Evolutionary conservation across 768 basidiomycete species (phyloP), one percentile per base, ranked within the genome.

Genomic region (Phanerochaete sordida): DNA sequence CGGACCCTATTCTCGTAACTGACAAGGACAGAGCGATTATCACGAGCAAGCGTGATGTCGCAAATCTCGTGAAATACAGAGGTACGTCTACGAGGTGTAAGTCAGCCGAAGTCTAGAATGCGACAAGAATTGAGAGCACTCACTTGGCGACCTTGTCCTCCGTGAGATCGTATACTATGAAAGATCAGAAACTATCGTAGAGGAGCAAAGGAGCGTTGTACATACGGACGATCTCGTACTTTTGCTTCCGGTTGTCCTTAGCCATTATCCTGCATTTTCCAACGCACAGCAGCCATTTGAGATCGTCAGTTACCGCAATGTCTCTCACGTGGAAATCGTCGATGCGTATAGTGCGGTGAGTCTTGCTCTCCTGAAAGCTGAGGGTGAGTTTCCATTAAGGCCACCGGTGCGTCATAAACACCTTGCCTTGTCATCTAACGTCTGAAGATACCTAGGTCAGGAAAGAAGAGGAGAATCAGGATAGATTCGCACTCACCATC

Each of bases 1-100:
- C 49, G 53, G 11, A 60, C 59, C 53, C 46, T 56, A 13, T 56
- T 43, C 7, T 60, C 50, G 27, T 53, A 60, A 23, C 53, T 60
- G 23, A 60, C 45, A 7, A 60, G 50, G 11, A 30, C 44, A 7
- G 46, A 49, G 19, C 26, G 26, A 27, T 56, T 44, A 30, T 60
- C 59, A 15, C 43, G n/a, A 26, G 59, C 51, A 3, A 60, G 44
- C 19, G 50, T 49, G 21, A 60, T 45, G 33, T 56, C 33, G n/a
- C 49, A 54, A 12, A 60, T 45, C 19, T 60, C 53, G 35, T 56
- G 45, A 28, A 47, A 56, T n/a, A 60, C 53, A 7, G 46, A 53
- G 4, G 43, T n/a, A 26, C 46, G 28, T 33, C 59, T 59, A 19
- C 13, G 9, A 12, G 21, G n/a, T 39, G 4, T 4, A 19, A 19